Base-by-base conservation (phyloP, 164 flowering plant genomes). In the Macadamia tetraphylla region DNA sequence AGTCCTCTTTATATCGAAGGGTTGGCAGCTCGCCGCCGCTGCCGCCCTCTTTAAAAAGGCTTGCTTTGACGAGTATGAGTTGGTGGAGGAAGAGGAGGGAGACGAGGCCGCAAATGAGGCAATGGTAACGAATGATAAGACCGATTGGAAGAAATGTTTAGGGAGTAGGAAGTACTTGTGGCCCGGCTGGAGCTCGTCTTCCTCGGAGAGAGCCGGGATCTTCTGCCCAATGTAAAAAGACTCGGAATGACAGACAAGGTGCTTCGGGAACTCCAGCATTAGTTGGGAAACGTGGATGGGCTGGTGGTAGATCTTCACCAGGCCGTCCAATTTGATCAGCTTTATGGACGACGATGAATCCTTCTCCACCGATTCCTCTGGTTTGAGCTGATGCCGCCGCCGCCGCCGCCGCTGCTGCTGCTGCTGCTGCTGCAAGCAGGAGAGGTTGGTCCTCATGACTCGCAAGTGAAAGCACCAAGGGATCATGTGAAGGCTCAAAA, bases 91-190 rank as follows among this genome's bases (percentile, higher is more conserved):
- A 1, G 62, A 31, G 1, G n/a, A 32, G 1, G 43, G 57, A 53
- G 57, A 53, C 18, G 74, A 65, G 62, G 67, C 9, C 17, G 70
- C 70, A 17, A 79, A 72, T 49, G 82, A 75, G 55, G 85, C 74
- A 6, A 79, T 52, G 67, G 80, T 59, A 55, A 78, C 77, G 69
- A 84, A 84, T 0, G 87, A 76, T 3, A 84, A 70, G 1, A 73
- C 85, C 0, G 83, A 70, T n/a, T 81, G 81, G 73, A 84, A 84
- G 65, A 68, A 77, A 32, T 68, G 75, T 6, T 48, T 60, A 0
- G 85, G 87, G 15, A 81, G 84, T 58, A 84, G 83, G 60, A 84
- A 81, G 74, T 84, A 84, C 60, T 67, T 75, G 42, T 78, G 79
- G 51, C 87, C 85, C 6, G 67, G 78, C 66, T 74, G 75, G 58